Conservation (phyloP, 225 moss, liverwort and hornwort species). For the Straminergon stramineum region DNA sequence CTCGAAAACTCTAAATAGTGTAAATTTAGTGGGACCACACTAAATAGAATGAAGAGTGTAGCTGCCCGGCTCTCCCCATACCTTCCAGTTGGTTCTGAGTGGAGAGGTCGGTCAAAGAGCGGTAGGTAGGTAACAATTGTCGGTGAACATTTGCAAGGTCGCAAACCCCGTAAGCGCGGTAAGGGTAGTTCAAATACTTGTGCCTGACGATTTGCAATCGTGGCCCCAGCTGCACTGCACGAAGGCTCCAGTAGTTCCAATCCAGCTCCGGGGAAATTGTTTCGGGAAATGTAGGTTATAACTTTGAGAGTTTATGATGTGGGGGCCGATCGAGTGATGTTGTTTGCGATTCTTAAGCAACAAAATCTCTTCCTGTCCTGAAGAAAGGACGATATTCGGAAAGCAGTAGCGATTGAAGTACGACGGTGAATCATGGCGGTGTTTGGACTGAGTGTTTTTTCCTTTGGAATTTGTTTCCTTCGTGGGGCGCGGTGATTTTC, state of each 20-base stretch:
- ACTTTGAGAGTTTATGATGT: background rate
- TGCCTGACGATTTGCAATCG: background rate
- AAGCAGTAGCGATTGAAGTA: background rate
- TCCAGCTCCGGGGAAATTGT: background rate
- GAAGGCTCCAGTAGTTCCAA: background rate
- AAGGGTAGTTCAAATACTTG: background rate
- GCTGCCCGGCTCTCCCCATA: background rate
- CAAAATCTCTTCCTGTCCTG: background rate
- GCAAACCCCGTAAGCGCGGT: background rate
- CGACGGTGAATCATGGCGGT: background rate
- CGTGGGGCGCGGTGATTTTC: background rate
- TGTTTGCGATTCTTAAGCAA: background rate
- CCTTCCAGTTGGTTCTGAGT: background rate
- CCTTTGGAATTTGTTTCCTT: background rate
- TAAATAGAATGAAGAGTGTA: background rate
- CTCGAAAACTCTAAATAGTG: too few species aligned
- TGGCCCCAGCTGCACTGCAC: background rate
- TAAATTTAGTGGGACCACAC: background rate
- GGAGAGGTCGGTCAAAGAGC: background rate
- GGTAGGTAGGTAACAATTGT: background rate
- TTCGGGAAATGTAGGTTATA: background rate
- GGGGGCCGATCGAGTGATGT: background rate
- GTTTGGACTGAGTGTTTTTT: background rate
- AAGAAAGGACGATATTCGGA: background rate
- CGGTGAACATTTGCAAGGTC: background rate